Percentiles rank a stretch among this genome's conserved stretches.
phyloP scores from a whole-genome alignment of 495 filamentous ascomycete species.

The Aspergillus campestris region DNA sequence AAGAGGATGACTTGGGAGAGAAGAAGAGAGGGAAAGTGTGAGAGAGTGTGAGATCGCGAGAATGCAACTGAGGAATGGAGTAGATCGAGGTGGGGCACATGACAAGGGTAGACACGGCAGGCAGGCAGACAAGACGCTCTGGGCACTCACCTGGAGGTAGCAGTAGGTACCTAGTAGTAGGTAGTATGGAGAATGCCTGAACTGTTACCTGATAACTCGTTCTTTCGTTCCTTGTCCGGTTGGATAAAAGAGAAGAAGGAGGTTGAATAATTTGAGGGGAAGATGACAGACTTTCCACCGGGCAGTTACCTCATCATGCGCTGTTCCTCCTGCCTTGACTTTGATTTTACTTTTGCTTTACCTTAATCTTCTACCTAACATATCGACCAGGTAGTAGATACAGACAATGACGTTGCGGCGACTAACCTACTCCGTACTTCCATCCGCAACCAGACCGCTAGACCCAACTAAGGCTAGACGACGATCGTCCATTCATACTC shows the following conservation, averaged over 20 bases:
- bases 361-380: too few relatives aligned
- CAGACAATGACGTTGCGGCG: neutral
- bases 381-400: neutral
- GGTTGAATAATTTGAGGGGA: too few relatives aligned
- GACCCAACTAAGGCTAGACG: neutral
- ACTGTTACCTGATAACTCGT: slow-evolving; percentile 4
- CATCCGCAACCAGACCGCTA: neutral
- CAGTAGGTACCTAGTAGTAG: too few relatives aligned
- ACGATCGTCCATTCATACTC: neutral
- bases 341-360: neutral
- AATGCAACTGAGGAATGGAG: too few relatives aligned
- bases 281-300: neutral
- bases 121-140: neutral
- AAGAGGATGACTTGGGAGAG: neutral
- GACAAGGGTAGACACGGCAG: slow-evolving; percentile 2
- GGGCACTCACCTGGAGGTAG: too few relatives aligned
- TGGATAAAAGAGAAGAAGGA: neutral
- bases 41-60: neutral
- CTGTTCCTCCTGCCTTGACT: neutral
- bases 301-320: neutral
- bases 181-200: neutral
- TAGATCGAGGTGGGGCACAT: slow-evolving; percentile 13
- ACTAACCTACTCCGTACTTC: neutral
- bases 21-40: neutral
- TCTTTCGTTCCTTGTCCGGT: neutral